A percentile compares a stretch with the other conserved stretches of the same genome.
phyloP scores from a whole-genome alignment of 768 basidiomycete genomes.

The Daedalea quercina region DNA sequence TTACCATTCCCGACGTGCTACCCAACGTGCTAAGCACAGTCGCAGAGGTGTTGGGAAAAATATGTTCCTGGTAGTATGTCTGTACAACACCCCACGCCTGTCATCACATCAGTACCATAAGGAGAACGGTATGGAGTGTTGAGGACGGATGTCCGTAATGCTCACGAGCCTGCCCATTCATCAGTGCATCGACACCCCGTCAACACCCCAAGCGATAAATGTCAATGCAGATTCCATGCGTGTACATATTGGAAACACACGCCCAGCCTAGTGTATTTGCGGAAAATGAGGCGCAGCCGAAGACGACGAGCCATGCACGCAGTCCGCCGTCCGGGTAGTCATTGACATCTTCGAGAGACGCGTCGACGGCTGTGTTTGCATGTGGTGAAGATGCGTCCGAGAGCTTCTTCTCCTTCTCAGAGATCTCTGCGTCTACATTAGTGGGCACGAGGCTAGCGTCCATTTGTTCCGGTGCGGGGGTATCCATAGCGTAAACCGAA shows the following conservation, averaged over 20 bases:
- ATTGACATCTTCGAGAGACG: conserved; percentile 4
- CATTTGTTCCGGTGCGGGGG: conserved; percentile 16
- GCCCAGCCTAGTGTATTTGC: conserved; percentile 17
- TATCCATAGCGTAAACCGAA: conserved; percentile 12
- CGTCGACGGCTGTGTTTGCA: conserved; percentile 5
- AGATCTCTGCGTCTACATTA: background rate
- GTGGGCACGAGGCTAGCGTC: conserved; percentile 6
- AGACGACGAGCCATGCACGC: conserved; percentile 17
- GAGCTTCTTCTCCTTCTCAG: background rate
- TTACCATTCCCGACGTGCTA: conserved; percentile 16
- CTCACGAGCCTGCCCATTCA: conserved; percentile 17
- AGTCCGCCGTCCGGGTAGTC: conserved; percentile 15
- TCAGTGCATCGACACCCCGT: conserved; percentile 4
- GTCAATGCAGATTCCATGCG: background rate
- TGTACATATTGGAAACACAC: conserved; percentile 12
- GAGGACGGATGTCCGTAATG: conserved; percentile 16
- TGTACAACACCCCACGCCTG: conserved; percentile 29
- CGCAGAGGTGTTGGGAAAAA: conserved; percentile 17
- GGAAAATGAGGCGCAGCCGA: conserved; percentile 16
- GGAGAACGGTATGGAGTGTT: conserved; percentile 13
- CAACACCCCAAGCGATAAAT: conserved; percentile 1
- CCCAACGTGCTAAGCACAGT: conserved; percentile 16
- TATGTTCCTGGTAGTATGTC: conserved; percentile 25
- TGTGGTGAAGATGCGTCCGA: background rate
- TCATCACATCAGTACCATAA: conserved; percentile 12